Conservation (phyloP, 129 eudicot species). For the Tagetes patula region DNA sequence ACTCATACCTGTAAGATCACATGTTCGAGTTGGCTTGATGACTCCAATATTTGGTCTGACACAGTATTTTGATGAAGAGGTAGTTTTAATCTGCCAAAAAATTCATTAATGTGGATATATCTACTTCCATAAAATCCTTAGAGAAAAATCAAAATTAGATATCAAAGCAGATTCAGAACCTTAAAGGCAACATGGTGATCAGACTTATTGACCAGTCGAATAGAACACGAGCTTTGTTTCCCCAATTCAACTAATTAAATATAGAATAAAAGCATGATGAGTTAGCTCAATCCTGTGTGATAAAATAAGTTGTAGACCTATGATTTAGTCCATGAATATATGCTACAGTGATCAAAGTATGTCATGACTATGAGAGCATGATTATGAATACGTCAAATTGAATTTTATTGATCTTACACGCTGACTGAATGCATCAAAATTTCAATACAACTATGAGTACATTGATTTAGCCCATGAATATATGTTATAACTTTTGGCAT, state of each 20-base stretch:
- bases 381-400: background rate
- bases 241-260: slow-evolving; percentile 49
- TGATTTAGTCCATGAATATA: background rate
- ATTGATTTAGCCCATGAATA: background rate
- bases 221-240: slow-evolving; percentile 58
- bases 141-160: slow-evolving; percentile 1
- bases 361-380: too few species aligned
- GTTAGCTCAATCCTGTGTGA: slow-evolving; percentile 20
- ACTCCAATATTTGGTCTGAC: slow-evolving; percentile 51
- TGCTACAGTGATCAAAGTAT: background rate
- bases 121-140: background rate
- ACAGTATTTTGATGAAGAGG: slow-evolving; percentile 50
- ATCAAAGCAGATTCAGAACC: slow-evolving; percentile 16
- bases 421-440: background rate
- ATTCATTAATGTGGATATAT: slow-evolving; percentile 12
- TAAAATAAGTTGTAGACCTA: background rate
- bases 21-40: slow-evolving; percentile 39
- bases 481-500: background rate
- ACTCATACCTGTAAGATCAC: slow-evolving; percentile 43
- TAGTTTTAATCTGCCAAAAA: slow-evolving; percentile 54
- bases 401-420: slow-evolving; percentile 2
- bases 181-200: slow-evolving; percentile 58
- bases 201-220: slow-evolving; percentile 53
- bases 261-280: slow-evolving; percentile 19
- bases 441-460: slow-evolving; percentile 9